Base-by-base conservation (phyloP, 805 yeast genomes). In the Kazachstania martiniae region DNA sequence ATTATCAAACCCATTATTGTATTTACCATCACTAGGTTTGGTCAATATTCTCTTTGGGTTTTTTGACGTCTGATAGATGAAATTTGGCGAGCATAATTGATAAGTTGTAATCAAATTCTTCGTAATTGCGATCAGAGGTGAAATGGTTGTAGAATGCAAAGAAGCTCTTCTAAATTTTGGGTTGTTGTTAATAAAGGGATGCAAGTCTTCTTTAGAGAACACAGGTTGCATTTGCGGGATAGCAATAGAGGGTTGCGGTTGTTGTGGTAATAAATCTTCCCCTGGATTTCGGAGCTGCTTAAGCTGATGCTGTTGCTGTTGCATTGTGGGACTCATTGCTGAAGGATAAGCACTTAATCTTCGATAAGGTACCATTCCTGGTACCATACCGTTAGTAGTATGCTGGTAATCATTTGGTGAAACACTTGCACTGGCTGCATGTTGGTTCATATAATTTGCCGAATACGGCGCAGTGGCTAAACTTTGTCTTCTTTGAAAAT, bases 21-120 rank as follows among this genome's bases (percentile, higher is more conserved):
- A 68, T 37, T 69, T 72, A 1, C 89, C 91, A 47, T 85, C 93
- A 53, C 76, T 74, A 3, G 96, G 96, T 53, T 91, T 89, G 0
- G 98, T 93, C 27, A 91, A 62, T 3, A 86, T 95, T 35, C 98
- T 64, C 39, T 84, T 74, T 3, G 98, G 99, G 51, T 91, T 91
- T 37, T 84, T 76, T 3, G 85, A 69, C 12, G 84, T 72, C 42
- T 79, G 78, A 56, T 91, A 91, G 40, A 77, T 76, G 58, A 85
- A 91, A 22, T 66, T 70, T 0, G 96, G 84, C 38, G 85, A 81
- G 58, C 96, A 89, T 35, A 89, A 69, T 8, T 81, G 65, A 55
- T 82, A 91, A 0, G 95, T 79, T 14, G 86, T 74, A 2, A 89
- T 69, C 31, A 91, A 61, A 29, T 81, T 74, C 4, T 77, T 69